Conservation (phyloP, 257 asterid species). For the Handroanthus guayacan region DNA sequence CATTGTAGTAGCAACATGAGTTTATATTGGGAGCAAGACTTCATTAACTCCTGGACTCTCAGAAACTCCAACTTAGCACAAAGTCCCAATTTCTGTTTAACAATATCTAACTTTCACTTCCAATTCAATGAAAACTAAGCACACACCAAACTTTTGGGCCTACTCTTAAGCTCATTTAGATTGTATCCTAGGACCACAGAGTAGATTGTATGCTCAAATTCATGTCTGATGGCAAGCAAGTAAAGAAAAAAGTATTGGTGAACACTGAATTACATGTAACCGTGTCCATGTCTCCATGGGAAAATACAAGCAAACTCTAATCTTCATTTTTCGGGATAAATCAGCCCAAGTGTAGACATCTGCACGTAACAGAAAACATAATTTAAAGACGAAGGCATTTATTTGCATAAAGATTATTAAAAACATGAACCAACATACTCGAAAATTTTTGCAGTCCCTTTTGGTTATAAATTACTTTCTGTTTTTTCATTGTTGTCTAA, state of each 20-base stretch:
- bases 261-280: constrained; percentile 60
- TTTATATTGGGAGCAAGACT: constrained; percentile 12
- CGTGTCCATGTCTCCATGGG: constrained; percentile 90
- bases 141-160: not conserved
- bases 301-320: constrained; percentile 87
- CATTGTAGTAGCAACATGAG: not conserved
- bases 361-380: constrained; percentile 51
- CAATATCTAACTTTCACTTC: constrained; percentile 6
- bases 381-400: constrained; percentile 14
- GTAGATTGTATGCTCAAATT: constrained; percentile 8
- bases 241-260: constrained; percentile 19
- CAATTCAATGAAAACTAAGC: not conserved
- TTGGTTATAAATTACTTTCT: constrained; percentile 15
- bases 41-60: constrained; percentile 11
- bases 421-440: constrained; percentile 8
- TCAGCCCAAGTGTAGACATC: constrained; percentile 94
- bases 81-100: constrained; percentile 15
- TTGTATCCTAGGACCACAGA: constrained; percentile 1
- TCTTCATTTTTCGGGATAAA: constrained; percentile 73
- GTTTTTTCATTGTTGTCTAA: not conserved
- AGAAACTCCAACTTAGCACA: constrained; percentile 19
- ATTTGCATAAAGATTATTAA: not conserved
- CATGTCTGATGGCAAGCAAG: constrained; percentile 16
- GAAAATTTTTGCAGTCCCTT: constrained; percentile 16
- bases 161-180: not conserved